Base-by-base conservation (phyloP, 345 rosid genomes). In the Rhizophora apiculata region DNA sequence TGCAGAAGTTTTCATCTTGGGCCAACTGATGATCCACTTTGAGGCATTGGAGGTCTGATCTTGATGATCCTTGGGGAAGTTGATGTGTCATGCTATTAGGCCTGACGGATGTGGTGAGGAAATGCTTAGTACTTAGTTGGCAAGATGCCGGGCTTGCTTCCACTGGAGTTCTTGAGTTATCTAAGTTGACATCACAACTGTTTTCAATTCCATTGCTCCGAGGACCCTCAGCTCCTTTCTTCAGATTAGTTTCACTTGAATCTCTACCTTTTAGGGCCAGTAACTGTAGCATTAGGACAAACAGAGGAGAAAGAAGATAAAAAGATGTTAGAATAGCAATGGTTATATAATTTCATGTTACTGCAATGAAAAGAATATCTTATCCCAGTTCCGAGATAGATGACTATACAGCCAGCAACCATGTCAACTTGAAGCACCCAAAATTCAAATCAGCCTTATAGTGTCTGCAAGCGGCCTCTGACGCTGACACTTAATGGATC, bases 141-240 rank as follows among this genome's bases (percentile, higher is more conserved):
- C 80, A 78, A 22, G 83, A 74, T 20, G 65, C 77, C 32, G 87
- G 84, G 51, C 81, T 84, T 68, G 77, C 79, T 60, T 73, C 78
- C 32, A 71, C 83, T 74, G 80, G 65, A 67, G 72, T 75, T 73
- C 85, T 83, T 74, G 87, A 84, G 26, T 76, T 68, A 59, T 84
- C 86, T 24, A 82, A 63, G 71, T 88, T 88, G 29, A 77, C 77
- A 59, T 88, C 96, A 57, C 81, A 84, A 70, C 81, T 81, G 80
- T 76, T 86, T 6, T 84, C 86, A 61, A 90, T 88, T 51, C 79
- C 96, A 72, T 87, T 85, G 88, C 89, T 90, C 92, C 92, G 82
- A 48, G 94, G 87, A 70, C 78, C 85, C 46, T 88, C 71, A 10
- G 77, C 76, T 74, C 88, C 93, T 82, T 83, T 85, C 82, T 83